A percentile compares a stretch with the other conserved stretches of the same genome.
Conservation (phyloP, 164 flowering plant species). For the Kalanchoe fedtschenkoi region DNA sequence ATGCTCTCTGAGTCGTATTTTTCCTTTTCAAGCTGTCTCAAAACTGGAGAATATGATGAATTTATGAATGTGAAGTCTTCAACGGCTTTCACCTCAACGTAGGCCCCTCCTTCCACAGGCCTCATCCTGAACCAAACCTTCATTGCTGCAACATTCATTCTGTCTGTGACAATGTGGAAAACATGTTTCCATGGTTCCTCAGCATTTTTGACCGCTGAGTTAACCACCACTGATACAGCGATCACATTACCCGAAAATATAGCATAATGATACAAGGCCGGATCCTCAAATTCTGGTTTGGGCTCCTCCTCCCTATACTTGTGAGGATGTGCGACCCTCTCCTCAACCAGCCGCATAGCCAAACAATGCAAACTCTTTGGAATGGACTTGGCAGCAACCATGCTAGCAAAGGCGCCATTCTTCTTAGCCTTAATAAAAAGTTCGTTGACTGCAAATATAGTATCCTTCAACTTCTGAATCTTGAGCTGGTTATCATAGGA, state of each 20-base stretch:
- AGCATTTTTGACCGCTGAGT: conserved; percentile 74
- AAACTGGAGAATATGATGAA: conserved; percentile 61
- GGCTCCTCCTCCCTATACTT: conserved; percentile 47
- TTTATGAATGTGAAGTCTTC: conserved; percentile 62
- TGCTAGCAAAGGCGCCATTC: conserved; percentile 67
- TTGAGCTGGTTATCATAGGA: conserved; percentile 87
- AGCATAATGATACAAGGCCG: conserved; percentile 71
- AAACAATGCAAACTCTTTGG: conserved; percentile 93
- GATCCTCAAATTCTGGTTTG: conserved; percentile 63
- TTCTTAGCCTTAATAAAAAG: conserved; percentile 74
- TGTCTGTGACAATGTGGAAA: conserved; percentile 78
- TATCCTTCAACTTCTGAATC: conserved; percentile 91
- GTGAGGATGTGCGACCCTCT: conserved; percentile 69
- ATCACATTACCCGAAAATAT: conserved; percentile 85
- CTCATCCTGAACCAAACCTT: conserved; percentile 92
- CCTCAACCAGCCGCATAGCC: conserved; percentile 81
- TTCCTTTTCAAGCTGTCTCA: conserved; percentile 47
- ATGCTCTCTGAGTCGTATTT: conserved; percentile 32
- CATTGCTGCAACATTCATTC: conserved; percentile 80
- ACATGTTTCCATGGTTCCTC: conserved; percentile 84
- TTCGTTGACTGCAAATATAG: conserved; percentile 82
- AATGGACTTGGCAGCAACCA: conserved; percentile 65
- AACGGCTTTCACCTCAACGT: conserved; percentile 70
- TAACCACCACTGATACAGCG: conserved; percentile 88
- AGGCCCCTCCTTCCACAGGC: conserved; percentile 59